These are phyloP conservation scores for Arthromyces matolae DNA, from an alignment of 768 basidiomycete species.

Conservation along the genomic window DNA sequence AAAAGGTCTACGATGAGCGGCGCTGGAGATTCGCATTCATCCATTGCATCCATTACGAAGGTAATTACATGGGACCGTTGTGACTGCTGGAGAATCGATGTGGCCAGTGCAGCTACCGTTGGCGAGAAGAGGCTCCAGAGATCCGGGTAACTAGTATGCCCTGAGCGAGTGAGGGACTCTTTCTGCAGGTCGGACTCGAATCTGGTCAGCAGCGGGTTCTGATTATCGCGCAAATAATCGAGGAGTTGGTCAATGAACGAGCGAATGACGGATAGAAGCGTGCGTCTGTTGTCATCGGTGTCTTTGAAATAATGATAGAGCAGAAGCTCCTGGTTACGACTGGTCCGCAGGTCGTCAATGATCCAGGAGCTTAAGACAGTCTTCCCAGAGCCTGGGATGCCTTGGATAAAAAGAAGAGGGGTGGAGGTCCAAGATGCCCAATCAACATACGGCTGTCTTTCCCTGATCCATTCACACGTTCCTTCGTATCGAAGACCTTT, in stretches of 20 bases:
- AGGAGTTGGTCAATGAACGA: conserved; percentile 4
- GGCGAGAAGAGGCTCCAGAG: neutral
- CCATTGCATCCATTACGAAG: conserved; percentile 5
- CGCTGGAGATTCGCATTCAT: conserved; percentile 3
- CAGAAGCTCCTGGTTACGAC: too few species aligned
- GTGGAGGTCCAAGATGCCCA: neutral
- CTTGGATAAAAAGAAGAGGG: conserved; percentile 4
- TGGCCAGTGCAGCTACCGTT: too few species aligned
- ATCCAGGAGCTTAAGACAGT: conserved; percentile 12
- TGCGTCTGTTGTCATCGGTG: neutral
- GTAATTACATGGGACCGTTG: neutral
- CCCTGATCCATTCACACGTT: conserved; percentile 10
- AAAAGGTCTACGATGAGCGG: neutral
- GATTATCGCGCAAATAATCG: neutral
- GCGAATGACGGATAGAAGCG: neutral
- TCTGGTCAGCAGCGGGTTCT: neutral
- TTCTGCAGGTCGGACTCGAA: neutral
- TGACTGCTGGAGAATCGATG: neutral
- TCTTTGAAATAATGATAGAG: conserved; percentile 12
- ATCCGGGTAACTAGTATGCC: neutral
- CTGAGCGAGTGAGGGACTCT: neutral
- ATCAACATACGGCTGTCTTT: neutral
- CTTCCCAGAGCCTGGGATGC: conserved; percentile 8
- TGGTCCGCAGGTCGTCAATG: neutral
- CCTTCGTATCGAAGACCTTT: neutral